Conservation (phyloP, 768 basidiomycete genomes). For the Boletus rubescentipes region DNA sequence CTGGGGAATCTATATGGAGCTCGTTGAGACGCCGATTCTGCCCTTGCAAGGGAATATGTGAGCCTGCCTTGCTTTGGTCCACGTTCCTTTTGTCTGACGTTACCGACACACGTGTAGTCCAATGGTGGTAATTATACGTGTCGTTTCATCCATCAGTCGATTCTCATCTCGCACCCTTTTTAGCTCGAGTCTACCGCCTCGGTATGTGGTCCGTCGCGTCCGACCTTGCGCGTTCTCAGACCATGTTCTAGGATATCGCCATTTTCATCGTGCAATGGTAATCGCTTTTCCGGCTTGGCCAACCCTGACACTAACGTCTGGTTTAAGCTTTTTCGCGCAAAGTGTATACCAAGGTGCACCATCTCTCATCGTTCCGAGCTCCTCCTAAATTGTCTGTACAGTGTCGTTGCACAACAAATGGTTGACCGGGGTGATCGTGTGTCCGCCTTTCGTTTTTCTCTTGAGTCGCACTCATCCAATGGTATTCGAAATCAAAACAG, state of each 20-base stretch:
- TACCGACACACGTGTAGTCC: background rate
- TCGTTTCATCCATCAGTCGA: background rate
- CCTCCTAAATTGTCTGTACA: background rate
- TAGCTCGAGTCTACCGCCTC: conserved; percentile 17
- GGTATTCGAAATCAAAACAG: background rate
- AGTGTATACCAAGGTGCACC: conserved; percentile 9
- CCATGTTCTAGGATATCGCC: background rate
- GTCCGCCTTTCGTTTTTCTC: background rate
- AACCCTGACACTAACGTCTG: background rate
- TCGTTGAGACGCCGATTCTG: conserved; percentile 3
- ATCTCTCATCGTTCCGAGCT: background rate
- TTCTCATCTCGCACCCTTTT: background rate
- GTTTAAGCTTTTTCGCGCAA: conserved; percentile 13
- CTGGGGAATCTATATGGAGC: conserved; percentile 10
- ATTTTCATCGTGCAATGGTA: conserved; percentile 18
- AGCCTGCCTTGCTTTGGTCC: background rate
- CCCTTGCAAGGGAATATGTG: conserved; percentile 8
- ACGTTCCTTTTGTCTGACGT: background rate
- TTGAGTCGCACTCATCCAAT: background rate
- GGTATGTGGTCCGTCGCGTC: background rate
- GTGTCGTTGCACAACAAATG: conserved; percentile 12
- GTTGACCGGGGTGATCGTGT: conserved; percentile 4
- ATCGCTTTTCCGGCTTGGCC: background rate
- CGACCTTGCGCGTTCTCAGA: background rate
- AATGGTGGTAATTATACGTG: conserved; percentile 7